A percentile compares a stretch with the other conserved stretches of the same genome.
phyloP scores from a whole-genome alignment of 306 rosid species.

The Mucuna pruriens region DNA sequence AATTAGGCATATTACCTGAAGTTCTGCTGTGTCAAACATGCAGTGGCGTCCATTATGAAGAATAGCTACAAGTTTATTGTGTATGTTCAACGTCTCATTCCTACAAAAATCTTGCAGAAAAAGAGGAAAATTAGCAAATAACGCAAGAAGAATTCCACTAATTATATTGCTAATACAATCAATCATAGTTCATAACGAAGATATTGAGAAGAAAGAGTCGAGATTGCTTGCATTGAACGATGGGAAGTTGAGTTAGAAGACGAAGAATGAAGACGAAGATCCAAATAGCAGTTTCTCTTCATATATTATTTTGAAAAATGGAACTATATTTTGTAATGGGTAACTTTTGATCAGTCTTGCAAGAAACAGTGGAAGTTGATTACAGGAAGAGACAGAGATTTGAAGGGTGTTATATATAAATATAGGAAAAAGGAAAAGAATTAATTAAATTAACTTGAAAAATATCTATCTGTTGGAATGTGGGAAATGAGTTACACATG shows the following conservation, averaged over 20 bases:
- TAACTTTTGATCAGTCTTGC: not conserved
- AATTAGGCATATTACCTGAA: not conserved
- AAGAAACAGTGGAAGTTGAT: not conserved
- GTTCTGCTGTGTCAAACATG: not conserved
- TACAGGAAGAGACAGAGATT: not conserved
- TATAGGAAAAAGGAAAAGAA: not conserved
- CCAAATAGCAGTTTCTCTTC: conserved; percentile 16
- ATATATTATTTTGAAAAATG: not conserved
- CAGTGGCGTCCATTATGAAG: not conserved
- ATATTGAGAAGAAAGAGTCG: not conserved
- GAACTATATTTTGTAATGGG: not conserved
- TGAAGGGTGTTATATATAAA: not conserved
- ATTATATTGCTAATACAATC: not conserved
- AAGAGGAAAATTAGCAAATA: not conserved
- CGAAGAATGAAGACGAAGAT: not conserved
- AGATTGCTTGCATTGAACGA: conserved; percentile 4
- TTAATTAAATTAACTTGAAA: not conserved
- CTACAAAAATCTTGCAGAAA: conserved; percentile 1
- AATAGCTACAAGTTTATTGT: not conserved
- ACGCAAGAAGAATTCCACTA: not conserved
- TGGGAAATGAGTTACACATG: conserved; percentile 32
- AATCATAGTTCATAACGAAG: not conserved
- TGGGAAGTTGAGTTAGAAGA: not conserved
- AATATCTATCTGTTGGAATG: not conserved
- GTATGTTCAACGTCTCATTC: conserved; percentile 8